These are phyloP conservation scores for Mimosa bimucronata DNA, from an alignment of 306 rosid genomes.

Conservation along the genomic window DNA sequence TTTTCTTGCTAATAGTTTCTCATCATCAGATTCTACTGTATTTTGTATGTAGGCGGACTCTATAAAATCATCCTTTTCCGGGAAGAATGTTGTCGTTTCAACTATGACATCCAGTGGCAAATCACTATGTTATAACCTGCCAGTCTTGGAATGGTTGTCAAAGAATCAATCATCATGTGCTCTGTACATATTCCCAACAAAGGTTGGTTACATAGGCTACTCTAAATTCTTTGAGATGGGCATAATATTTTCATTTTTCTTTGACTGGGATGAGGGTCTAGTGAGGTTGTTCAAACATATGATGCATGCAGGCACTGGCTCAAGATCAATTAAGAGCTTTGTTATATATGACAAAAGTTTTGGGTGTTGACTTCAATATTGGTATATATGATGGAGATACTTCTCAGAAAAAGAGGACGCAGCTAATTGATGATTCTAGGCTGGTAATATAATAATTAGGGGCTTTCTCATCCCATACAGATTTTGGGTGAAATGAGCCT, in stretches of 20 bases:
- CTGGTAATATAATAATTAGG: constrained; percentile 56
- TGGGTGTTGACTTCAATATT: constrained; percentile 59
- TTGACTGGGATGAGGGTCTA: constrained; percentile 4
- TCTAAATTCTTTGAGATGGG: constrained; percentile 28
- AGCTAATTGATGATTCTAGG: constrained; percentile 78
- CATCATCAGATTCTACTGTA: constrained; percentile 26
- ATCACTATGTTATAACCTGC: constrained; percentile 92
- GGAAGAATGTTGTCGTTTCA: constrained; percentile 80
- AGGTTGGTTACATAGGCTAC: constrained; percentile 57
- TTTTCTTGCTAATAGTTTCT: constrained; percentile 31
- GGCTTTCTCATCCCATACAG: constrained; percentile 21
- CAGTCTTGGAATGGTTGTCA: constrained; percentile 73
- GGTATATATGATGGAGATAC: constrained; percentile 97
- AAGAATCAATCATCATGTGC: constrained; percentile 68
- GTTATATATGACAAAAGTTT: constrained; percentile 64
- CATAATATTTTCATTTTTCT: constrained; percentile 9
- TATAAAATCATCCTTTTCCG: constrained; percentile 74
- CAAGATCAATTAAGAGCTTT: constrained; percentile 94
- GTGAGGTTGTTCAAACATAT: constrained; percentile 31
- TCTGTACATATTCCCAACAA: constrained; percentile 88
- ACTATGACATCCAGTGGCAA: constrained; percentile 98
- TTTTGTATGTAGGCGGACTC: constrained; percentile 64
- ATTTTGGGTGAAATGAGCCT: constrained; percentile 36
- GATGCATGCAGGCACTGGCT: constrained; percentile 78
- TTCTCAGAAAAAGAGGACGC: constrained; percentile 61